Evolutionary conservation across 2,329 filamentous ascomycete species (phyloP).

Genomic region (Fusarium lyarnte): DNA sequence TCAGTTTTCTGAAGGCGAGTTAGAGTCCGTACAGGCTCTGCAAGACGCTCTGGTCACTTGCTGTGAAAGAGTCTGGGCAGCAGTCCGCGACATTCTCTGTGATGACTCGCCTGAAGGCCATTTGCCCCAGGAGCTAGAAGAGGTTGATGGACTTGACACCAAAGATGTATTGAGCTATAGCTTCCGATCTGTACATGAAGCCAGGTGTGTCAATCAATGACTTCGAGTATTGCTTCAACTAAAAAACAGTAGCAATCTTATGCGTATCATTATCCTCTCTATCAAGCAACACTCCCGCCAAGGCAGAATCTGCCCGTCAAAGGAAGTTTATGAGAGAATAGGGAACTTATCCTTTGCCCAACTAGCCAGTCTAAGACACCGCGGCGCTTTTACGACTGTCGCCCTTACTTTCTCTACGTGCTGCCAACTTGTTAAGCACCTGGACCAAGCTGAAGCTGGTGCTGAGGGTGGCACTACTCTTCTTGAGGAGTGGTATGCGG

Average conservation of each 20-base stretch:
- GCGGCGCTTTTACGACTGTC: conserved; percentile 93
- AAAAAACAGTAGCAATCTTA: conserved; percentile 68
- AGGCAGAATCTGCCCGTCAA: conserved; percentile 58
- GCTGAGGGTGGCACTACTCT: conserved; percentile 52
- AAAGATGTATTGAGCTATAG: conserved; percentile 95
- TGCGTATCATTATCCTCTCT: conserved; percentile 70
- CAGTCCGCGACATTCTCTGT: conserved; percentile 82
- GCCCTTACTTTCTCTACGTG: conserved; percentile 86
- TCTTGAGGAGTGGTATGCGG: conserved; percentile 76
- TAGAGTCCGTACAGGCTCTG: conserved; percentile 51
- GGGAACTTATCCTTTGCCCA: conserved; percentile 84
- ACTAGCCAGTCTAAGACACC: conserved; percentile 82
- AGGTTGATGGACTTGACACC: conserved; percentile 76
- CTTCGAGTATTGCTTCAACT: not conserved
- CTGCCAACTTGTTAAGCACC: conserved; percentile 71
- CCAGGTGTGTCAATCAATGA: conserved; percentile 67
- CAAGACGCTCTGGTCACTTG: conserved; percentile 67
- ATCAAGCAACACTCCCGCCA: conserved; percentile 57
- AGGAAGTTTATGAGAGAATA: conserved; percentile 69
- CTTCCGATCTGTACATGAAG: conserved; percentile 94
- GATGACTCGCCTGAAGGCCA: conserved; percentile 95
- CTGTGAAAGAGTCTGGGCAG: conserved; percentile 78
- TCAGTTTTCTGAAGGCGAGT: conserved; percentile 50
- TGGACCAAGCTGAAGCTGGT: conserved; percentile 45
- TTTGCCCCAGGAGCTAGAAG: conserved; percentile 78